Evolutionary conservation across 768 basidiomycete species (phyloP).

Genomic region (Trametes cinnabarina): DNA sequence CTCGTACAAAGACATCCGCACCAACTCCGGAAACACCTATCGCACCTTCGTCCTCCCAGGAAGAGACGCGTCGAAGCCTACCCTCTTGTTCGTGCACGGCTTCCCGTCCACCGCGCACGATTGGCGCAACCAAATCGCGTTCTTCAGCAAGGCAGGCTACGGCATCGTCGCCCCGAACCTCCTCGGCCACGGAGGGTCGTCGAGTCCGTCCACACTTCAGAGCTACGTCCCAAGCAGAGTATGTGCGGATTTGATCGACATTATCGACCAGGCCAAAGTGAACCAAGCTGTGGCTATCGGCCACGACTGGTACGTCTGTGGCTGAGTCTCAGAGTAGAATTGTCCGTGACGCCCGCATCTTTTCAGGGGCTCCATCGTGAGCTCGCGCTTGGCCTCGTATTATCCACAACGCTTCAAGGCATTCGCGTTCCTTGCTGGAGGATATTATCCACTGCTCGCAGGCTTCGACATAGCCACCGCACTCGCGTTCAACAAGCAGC

Average conservation of each 20-base stretch:
- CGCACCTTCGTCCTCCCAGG: constrained; percentile 32
- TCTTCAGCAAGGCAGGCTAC: constrained; percentile 40
- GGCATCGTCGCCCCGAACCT: constrained; percentile 47
- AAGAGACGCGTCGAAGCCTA: constrained; percentile 31
- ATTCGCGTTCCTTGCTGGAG: constrained; percentile 36
- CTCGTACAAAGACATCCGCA: constrained; percentile 34
- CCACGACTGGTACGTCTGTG: constrained; percentile 34
- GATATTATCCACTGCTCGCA: constrained; percentile 32
- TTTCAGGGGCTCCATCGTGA: constrained; percentile 36
- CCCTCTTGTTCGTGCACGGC: constrained; percentile 45
- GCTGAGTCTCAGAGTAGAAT: not conserved
- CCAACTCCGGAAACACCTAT: constrained; percentile 35
- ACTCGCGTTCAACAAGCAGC: constrained; percentile 27
- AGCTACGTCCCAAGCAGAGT: constrained; percentile 28
- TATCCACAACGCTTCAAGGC: constrained; percentile 42
- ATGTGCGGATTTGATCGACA: constrained; percentile 33
- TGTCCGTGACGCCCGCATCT: not conserved
- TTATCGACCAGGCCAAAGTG: constrained; percentile 32
- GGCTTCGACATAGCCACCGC: constrained; percentile 29
- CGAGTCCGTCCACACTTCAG: constrained; percentile 36
- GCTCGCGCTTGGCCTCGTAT: constrained; percentile 37
- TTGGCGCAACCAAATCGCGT: constrained; percentile 42
- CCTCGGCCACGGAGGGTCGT: constrained; percentile 46
- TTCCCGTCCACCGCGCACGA: constrained; percentile 42
- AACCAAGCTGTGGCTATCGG: constrained; percentile 32